These are phyloP conservation scores for Penicillium angulare DNA, from an alignment of 495 filamentous ascomycete species.

Conservation along the genomic window DNA sequence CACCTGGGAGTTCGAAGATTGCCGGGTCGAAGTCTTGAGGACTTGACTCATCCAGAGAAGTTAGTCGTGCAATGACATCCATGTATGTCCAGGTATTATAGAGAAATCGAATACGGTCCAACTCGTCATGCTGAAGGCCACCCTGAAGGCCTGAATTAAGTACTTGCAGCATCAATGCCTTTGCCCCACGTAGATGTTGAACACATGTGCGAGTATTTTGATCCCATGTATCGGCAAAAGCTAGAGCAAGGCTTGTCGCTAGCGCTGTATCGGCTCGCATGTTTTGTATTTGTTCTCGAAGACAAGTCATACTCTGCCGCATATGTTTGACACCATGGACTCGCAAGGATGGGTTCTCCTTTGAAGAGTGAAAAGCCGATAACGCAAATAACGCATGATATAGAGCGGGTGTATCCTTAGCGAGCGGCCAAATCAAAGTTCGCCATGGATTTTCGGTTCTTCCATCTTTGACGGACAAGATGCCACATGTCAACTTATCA, in stretches of 20 bases:
- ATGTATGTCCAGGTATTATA: slow-evolving; percentile 81
- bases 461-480: slow-evolving; percentile 72
- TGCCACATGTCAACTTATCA: slow-evolving; percentile 70
- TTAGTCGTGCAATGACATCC: slow-evolving; percentile 77
- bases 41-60: slow-evolving; percentile 61
- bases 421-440: slow-evolving; percentile 71
- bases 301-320: slow-evolving; percentile 58
- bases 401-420: slow-evolving; percentile 63
- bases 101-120: slow-evolving; percentile 63
- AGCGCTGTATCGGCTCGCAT: slow-evolving; percentile 67
- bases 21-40: slow-evolving; percentile 52
- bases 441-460: slow-evolving; percentile 76
- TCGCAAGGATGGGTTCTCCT: slow-evolving; percentile 54
- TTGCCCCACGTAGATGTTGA: slow-evolving; percentile 69
- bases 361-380: slow-evolving; percentile 72
- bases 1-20: slow-evolving; percentile 36
- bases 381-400: slow-evolving; percentile 74
- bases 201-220: slow-evolving; percentile 73
- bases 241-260: slow-evolving; percentile 70
- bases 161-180: slow-evolving; percentile 59
- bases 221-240: slow-evolving; percentile 79
- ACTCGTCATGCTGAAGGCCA: slow-evolving; percentile 36
- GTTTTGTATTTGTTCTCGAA: slow-evolving; percentile 57
- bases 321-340: slow-evolving; percentile 72
- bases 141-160: slow-evolving; percentile 42